Base-by-base conservation (phyloP, 2,329 filamentous ascomycete genomes). In the Alternaria panax region DNA sequence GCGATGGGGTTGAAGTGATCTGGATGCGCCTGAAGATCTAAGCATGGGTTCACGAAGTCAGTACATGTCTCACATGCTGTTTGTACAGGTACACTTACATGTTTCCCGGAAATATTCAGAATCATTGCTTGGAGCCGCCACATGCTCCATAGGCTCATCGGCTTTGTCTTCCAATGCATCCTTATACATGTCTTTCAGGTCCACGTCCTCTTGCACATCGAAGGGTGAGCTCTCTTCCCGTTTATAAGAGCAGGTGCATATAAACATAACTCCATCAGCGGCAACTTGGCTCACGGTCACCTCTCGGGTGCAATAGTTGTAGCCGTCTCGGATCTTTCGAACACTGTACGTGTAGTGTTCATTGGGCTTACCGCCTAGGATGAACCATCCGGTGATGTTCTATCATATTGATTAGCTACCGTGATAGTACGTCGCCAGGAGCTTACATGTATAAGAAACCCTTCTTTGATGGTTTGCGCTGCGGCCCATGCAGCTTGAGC, bases 401-500 rank as follows among this genome's bases (percentile, higher is more conserved):
- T 85, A 62, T 2, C 14, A 42, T 25, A 7, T 34, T 20, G 25
- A 22, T 14, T 2, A 22, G 34, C 30, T 36, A 1, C 7, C 1
- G 25, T 42, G 7, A 3, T 7, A 32, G 20, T 16, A 28, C 16
- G 32, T 14, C 18, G 14, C 30, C 12, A 5, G 30, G 6, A 34
- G 30, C 30, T 70, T 75, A 85, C 83, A 74, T 86, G 83, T 22
- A 87, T 75, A 27, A 85, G 68, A 50, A 84, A 82, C 2, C 83
- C 84, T 27, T 78, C 73, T 6, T 66, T 69, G 12, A 86, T 82
- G 2, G 85, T 87, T 60, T 86, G 82, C 8, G 82, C 81, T 8
- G 85, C 85, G 16, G 85, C 85, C 77, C 83, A 87, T 16, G 82
- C 84, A 30, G 84, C 81, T 71, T 87, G 85, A n/a, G 83, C 82